phyloP scores from a whole-genome alignment of 306 rosid species.

The Dalbergia cultrata region DNA sequence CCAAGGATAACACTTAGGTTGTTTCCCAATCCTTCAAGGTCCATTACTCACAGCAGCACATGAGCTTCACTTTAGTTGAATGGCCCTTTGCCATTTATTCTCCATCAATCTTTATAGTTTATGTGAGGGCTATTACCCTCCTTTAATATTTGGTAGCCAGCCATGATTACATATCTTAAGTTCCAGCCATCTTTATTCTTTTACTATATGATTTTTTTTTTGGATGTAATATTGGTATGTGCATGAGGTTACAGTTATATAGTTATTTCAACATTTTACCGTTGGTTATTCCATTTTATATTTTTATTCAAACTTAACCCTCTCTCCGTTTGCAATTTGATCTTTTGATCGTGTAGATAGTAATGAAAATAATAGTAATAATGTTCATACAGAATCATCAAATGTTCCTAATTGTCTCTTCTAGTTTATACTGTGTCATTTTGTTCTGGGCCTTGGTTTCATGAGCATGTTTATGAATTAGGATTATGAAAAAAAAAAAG shows the following conservation, averaged over 20 bases:
- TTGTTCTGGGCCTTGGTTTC: background rate
- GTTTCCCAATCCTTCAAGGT: constrained; percentile 26
- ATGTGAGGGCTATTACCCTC: constrained; percentile 34
- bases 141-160: constrained; percentile 36
- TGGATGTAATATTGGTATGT: constrained; percentile 48
- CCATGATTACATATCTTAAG: constrained; percentile 42
- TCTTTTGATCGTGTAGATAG: background rate
- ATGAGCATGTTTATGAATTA: no score
- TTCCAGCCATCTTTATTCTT: constrained; percentile 46
- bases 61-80: constrained; percentile 1
- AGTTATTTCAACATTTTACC: constrained; percentile 51
- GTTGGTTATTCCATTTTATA: constrained; percentile 19
- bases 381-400: background rate
- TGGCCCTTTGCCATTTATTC: constrained; percentile 34
- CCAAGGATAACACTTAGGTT: constrained; percentile 35
- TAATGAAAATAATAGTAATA: background rate
- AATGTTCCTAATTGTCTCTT: background rate
- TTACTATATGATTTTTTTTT: constrained; percentile 23
- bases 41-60: constrained; percentile 38
- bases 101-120: constrained; percentile 32
- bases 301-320: background rate
- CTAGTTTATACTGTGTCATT: background rate
- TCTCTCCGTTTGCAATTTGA: constrained; percentile 1
- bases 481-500: no score
- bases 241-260: constrained; percentile 45